Base-by-base conservation (phyloP, 1,284 basidiomycete genomes). In the Neonothopanus nambi region DNA sequence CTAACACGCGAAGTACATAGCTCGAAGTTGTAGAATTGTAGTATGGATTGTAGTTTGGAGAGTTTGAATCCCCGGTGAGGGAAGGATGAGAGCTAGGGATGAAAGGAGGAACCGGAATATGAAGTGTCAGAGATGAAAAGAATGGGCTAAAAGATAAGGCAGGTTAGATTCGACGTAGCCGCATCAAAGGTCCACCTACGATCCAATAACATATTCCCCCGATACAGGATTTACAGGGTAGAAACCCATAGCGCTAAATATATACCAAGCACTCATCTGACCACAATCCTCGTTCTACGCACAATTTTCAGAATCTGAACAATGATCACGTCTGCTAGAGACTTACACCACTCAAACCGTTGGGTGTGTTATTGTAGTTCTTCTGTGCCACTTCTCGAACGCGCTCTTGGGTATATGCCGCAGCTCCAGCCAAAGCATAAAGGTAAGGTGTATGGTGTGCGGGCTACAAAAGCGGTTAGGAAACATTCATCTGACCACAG, bases 211-310 rank as follows among this genome's bases (percentile, higher is more conserved):
- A 56, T 91, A 92, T 60, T 83, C 80, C 7, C 81, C 80, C 0
- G 84, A 87, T 0, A 87, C 86, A 0, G 90, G 89, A 64, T 91
- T 84, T 48, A 93, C 89, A n/a, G 91, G 90, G 62, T 93, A 94
- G 69, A 93, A 88, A 0, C 91, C 91, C 64, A 94, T 75, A 1
- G 87, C 83, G 41, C 83, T 85, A 70, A 92, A 93, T 11, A 92
- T 76, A 64, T 87, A 93, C 91, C 91, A 93, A 0, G 90, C 87
- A 61, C 85, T 89, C 89, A 93, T 93, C 66, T 93, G 91, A 0
- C 91, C 91, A 60, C 91, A 93, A 62, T 94, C 91, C 66, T 94
- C 91, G 63, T 93, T 94, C 83, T 90, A 59, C 11, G 26, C 18
- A 50, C 17, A 46, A 40, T 33, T 37, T 11, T 20, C 36, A 8